Base-by-base conservation (phyloP, 768 basidiomycete genomes). In the Filobasidium floriforme region DNA sequence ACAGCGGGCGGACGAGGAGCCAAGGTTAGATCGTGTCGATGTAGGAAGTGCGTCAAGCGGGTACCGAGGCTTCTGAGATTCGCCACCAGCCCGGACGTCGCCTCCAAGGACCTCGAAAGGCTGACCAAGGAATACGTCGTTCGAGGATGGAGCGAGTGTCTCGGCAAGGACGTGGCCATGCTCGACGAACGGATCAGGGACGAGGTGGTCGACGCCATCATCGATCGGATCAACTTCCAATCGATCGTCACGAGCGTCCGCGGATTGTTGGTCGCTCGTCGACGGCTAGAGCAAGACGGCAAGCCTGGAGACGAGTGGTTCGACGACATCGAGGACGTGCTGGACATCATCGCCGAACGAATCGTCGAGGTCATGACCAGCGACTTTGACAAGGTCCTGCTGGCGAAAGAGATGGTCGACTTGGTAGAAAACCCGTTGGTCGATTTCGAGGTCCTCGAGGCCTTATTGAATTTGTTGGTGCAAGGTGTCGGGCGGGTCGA, bases 11-110 rank as follows among this genome's bases (percentile, higher is more conserved):
- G 89, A 88, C 0, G 40, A 32, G 66, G 60, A 10, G 29, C 55
- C 6, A 40, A 88, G 29, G 85, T 85, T 0, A 88, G 87, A 1
- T 90, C 89, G 0, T 92, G 90, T 75, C 82, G 87, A 46, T 94
- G 92, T 72, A 82, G 87, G 40, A 88, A 89, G 70, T 96, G 90
- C 73, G 85, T 89, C 0, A 82, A 87, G 10, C 84, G 93, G 11
- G 86, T 86, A 0, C 90, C 90, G 0, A 82, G 92, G 32, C 84
- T 94, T 1, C 87, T 93, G 73, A 87, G 88, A 69, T 97, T 97
- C 62, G 84, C 91, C 0, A 69, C 86, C 1, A 75, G 82, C 0
- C 85, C 88, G 10, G 94, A 96, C 73, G 88, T 94, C 11, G 83
- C 85, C 66, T 90, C 91, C 73, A 71, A 81, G 0, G 80, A 83